Evolutionary conservation across 1,284 basidiomycete species (phyloP).

Genomic region (Cryptococcus amylolentus): DNA sequence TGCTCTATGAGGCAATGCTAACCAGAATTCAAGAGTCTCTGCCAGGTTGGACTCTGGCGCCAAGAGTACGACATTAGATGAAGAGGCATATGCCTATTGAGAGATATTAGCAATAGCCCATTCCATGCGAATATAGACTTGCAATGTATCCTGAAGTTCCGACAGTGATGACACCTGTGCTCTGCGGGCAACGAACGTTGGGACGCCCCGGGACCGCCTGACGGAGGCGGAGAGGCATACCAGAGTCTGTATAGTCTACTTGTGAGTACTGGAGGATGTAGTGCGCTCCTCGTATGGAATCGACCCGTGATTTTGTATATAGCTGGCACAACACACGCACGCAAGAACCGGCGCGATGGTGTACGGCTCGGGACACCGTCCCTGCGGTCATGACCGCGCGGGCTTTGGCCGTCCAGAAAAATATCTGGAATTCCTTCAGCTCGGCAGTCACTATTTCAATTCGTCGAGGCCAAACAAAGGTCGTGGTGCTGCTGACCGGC

Average conservation of each 20-base stretch:
- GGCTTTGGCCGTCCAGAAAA: too few species aligned
- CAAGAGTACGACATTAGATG: slow-evolving; percentile 35
- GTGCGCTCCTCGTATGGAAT: too few species aligned
- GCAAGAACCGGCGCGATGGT: too few species aligned
- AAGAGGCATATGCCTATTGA: slow-evolving; percentile 36
- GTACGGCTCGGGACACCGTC: too few species aligned
- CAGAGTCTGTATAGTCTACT: not conserved
- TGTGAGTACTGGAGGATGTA: too few species aligned
- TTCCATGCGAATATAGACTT: not conserved
- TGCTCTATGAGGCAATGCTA: slow-evolving; percentile 37
- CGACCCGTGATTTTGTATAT: too few species aligned
- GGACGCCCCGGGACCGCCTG: slow-evolving; percentile 43
- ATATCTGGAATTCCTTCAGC: too few species aligned
- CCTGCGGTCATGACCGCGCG: too few species aligned
- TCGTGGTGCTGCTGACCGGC: too few species aligned
- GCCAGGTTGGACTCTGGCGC: slow-evolving; percentile 28
- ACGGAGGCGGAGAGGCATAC: slow-evolving; percentile 41
- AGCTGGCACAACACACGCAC: too few species aligned
- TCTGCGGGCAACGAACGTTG: slow-evolving; percentile 9
- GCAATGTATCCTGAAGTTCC: slow-evolving; percentile 19
- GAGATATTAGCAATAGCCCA: slow-evolving; percentile 4
- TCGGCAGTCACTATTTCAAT: too few species aligned
- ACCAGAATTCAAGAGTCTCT: slow-evolving; percentile 42
- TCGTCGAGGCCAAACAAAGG: too few species aligned
- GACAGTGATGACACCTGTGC: slow-evolving; percentile 5